Evolutionary conservation across 106 monocot species (phyloP), one percentile per base, ranked within the genome.

Genomic region (Acorus gramineus): DNA sequence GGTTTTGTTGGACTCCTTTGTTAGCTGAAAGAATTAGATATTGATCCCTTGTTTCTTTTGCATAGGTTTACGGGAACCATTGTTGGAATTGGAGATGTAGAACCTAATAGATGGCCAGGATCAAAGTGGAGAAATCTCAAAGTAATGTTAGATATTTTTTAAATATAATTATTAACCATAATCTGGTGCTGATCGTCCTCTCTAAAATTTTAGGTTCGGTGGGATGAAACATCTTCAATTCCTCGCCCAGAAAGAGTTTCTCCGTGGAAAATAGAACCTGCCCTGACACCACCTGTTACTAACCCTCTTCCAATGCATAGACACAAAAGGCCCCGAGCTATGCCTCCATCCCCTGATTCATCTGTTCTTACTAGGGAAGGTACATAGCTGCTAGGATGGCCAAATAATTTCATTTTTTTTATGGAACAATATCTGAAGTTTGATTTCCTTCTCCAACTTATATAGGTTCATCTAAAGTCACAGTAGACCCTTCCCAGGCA

Each of bases 51-150:
- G 49, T 7, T 47, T 11, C 4, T 46, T 5, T 65, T 10, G n/a
- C 53, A 28, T 28, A 85, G 84, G 77, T 85, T 80, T 57, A 85
- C 84, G 12, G 84, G 84, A 63, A 85, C 84, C 2, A 77, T 85
- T 56, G 73, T 85, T 53, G 84, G 84, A 11, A 71, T 68, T 60
- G 84, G 71, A 50, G 77, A 80, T 58, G 54, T 73, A 43, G 77
- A 85, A 68, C 62, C 77, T 3, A 64, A 12, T 64, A 80, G 70
- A 46, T 85, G 84, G 84, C 49, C 60, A 52, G 84, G 73, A 48
- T 85, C 84, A 51, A 85, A 85, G 44, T 85, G 84, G 84, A 72
- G 80, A 49, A 74, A 67, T 42, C 77, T 85, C 7, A 85, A 85
- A 80, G 84, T 85, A 71, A 42, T 9, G 2, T 8, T 6, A 0